phyloP scores from a whole-genome alignment of 495 filamentous ascomycete species.

The Parathielavia appendiculata region DNA sequence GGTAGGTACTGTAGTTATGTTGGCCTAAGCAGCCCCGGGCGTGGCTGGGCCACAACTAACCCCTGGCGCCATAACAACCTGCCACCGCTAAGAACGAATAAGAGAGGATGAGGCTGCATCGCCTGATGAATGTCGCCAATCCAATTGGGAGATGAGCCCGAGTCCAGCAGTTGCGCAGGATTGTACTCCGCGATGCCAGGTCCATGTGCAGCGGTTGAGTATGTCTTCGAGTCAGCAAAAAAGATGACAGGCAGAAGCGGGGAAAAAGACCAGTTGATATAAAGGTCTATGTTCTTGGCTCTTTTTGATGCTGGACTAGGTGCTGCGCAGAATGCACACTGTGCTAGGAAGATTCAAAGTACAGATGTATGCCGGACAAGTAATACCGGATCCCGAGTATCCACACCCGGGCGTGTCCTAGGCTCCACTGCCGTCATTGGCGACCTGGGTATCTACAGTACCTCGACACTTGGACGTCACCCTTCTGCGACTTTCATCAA shows the following conservation, averaged over 20 bases:
- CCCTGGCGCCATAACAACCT: not conserved
- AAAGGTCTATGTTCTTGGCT: not conserved
- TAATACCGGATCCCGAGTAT: not conserved
- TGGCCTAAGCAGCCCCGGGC: not conserved
- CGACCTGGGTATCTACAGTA: not conserved
- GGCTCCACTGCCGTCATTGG: constrained; percentile 4
- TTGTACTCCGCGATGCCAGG: not conserved
- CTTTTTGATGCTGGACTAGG: not conserved
- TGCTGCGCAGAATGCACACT: not conserved
- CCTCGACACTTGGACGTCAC: not conserved
- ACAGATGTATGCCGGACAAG: not conserved
- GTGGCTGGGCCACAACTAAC: not conserved
- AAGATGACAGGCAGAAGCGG: no score
- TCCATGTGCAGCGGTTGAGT: not conserved
- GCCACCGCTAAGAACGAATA: not conserved
- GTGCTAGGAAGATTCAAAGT: not conserved
- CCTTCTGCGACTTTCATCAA: not conserved
- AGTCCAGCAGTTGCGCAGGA: not conserved
- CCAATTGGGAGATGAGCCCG: constrained; percentile 1
- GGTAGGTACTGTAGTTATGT: not conserved
- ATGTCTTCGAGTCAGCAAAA: not conserved
- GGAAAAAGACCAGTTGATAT: no score
- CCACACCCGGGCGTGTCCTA: not conserved
- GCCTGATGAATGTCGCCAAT: not conserved
- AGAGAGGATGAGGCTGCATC: not conserved